Conservation (phyloP, 2,329 filamentous ascomycete genomes). For the Metarhizium robertsii region DNA sequence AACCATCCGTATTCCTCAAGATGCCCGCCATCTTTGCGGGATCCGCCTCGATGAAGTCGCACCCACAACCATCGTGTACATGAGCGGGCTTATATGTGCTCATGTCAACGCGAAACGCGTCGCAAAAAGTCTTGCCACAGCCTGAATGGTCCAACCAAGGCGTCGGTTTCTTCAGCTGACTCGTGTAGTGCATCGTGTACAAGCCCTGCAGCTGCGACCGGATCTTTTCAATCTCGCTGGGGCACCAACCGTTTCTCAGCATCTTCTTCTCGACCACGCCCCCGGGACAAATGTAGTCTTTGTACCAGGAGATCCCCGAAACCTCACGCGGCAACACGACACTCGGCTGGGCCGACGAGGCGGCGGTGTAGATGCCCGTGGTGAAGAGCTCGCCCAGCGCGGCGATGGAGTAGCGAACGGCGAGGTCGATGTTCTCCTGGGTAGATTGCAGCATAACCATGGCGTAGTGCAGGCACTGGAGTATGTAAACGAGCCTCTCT, state of each 20-base stretch:
- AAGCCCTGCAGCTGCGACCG: constrained; percentile 13
- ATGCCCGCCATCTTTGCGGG: constrained; percentile 8
- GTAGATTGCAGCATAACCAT: constrained; percentile 10
- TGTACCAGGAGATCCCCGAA: constrained; percentile 11
- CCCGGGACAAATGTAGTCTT: constrained; percentile 9
- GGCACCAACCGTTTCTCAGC: constrained; percentile 21
- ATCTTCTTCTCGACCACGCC: constrained; percentile 15
- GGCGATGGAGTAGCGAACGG: constrained; percentile 17
- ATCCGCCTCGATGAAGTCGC: constrained; percentile 13
- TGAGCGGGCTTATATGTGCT: constrained; percentile 17
- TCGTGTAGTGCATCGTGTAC: constrained; percentile 15
- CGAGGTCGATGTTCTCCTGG: constrained; percentile 12
- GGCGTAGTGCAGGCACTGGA: constrained; percentile 11
- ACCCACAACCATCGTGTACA: constrained; percentile 11
- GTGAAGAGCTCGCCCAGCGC: constrained; percentile 18
- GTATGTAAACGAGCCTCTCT: constrained; percentile 10
- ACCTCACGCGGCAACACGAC: constrained; percentile 6
- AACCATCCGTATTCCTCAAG: constrained; percentile 9
- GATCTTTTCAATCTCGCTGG: constrained; percentile 20
- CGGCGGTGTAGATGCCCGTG: constrained; percentile 4
- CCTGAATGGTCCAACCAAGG: constrained; percentile 12
- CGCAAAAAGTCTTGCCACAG: constrained; percentile 17
- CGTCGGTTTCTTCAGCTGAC: constrained; percentile 10
- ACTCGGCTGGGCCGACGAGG: constrained; percentile 1
- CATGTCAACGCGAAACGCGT: constrained; percentile 21